Conservation (phyloP, 2,329 filamentous ascomycete genomes). For the Cordyceps cicadae region DNA sequence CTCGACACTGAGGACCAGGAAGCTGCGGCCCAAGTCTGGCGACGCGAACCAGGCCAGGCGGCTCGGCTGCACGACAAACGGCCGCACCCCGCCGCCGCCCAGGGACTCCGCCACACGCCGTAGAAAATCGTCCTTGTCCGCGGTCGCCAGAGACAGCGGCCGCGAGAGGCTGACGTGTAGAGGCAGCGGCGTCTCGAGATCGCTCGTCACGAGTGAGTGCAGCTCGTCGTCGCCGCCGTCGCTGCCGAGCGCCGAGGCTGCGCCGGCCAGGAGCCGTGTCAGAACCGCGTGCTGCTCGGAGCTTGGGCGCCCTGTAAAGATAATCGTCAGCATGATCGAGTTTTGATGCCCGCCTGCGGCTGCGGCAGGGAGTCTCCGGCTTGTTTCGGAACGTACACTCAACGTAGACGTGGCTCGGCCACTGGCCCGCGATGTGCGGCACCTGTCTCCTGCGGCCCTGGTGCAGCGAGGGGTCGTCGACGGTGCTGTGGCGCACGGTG, state of each 20-base stretch:
- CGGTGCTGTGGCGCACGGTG: conserved; percentile 65
- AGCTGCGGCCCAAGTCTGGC: conserved; percentile 62
- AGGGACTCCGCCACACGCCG: conserved; percentile 41
- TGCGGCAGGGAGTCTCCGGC: background rate
- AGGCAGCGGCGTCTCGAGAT: conserved; percentile 68
- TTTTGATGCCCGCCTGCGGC: background rate
- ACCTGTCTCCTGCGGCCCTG: conserved; percentile 73
- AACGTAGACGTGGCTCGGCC: conserved; percentile 87
- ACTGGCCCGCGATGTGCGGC: conserved; percentile 81
- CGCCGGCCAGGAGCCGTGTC: conserved; percentile 30
- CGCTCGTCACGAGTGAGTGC: conserved; percentile 64
- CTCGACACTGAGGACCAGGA: conserved; percentile 58
- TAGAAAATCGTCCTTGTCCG: conserved; percentile 63
- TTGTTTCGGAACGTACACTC: conserved; percentile 60
- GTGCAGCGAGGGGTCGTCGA: conserved; percentile 78
- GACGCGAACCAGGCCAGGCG: conserved; percentile 43
- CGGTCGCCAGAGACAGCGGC: conserved; percentile 64
- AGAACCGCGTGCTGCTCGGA: conserved; percentile 40
- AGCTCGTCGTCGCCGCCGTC: conserved; percentile 34
- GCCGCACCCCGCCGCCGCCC: conserved; percentile 17
- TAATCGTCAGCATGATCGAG: background rate
- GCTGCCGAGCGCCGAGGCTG: conserved; percentile 23
- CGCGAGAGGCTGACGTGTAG: conserved; percentile 88
- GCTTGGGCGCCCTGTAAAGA: conserved; percentile 46
- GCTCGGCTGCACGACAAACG: conserved; percentile 32